Conservation (phyloP, 371 early-diverging fungal genomes). For the Circinella minor region DNA sequence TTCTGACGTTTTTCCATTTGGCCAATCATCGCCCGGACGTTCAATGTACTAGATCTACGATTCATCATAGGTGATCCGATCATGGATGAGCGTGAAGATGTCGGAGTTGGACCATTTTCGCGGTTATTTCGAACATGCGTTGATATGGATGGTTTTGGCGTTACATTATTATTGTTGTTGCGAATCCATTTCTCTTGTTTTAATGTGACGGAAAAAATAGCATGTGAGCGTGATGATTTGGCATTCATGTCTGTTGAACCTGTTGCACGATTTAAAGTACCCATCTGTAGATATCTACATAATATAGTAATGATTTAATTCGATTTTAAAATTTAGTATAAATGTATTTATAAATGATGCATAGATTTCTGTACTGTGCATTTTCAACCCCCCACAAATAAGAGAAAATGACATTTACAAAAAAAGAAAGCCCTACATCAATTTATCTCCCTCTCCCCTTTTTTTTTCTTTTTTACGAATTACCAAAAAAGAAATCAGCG, state of each 20-base stretch:
- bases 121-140: conserved; percentile 5
- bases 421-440: too few species aligned
- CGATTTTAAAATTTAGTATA: too few species aligned
- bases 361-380: neutral
- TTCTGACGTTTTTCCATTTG: conserved; percentile 21
- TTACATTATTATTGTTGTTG: neutral
- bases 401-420: too few species aligned
- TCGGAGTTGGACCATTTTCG: conserved; percentile 19
- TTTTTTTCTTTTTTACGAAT: neutral
- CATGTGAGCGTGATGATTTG: conserved; percentile 96
- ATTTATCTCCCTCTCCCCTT: too few species aligned
- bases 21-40: conserved; percentile 41
- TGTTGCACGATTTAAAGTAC: conserved; percentile 89
- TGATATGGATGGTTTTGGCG: conserved; percentile 11
- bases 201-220: conserved; percentile 94
- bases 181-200: conserved; percentile 69
- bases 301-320: neutral
- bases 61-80: conserved; percentile 9
- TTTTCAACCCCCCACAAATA: too few species aligned
- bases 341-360: neutral
- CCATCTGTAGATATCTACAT: conserved; percentile 68
- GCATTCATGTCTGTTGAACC: conserved; percentile 98
- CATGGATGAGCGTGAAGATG: conserved; percentile 29
- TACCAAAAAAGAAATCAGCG: too few species aligned
- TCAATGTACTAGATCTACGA: conserved; percentile 36